Percentiles rank a stretch among this genome's conserved stretches.
These are phyloP conservation scores for Boletus sensibilis DNA, from an alignment of 768 basidiomycete genomes.

Conservation along the genomic window DNA sequence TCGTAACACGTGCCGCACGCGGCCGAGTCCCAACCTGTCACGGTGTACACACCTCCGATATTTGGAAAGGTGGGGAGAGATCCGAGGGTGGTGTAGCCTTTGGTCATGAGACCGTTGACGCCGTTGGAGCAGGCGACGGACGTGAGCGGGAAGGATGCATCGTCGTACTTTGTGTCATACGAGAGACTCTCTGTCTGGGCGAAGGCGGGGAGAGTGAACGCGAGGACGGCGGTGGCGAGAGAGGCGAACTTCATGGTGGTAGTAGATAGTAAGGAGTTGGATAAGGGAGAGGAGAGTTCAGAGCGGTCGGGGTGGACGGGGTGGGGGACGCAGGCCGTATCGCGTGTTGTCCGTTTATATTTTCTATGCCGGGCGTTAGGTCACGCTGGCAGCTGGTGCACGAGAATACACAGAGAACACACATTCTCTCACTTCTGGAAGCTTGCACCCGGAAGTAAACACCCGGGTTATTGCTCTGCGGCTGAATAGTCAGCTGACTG, in stretches of 20 bases:
- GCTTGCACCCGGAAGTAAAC: not conserved
- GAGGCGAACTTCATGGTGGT: slow-evolving; percentile 28
- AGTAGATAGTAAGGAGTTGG: not conserved
- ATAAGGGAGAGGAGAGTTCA: not conserved
- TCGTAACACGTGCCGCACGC: slow-evolving; percentile 36
- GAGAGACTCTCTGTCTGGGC: slow-evolving; percentile 20
- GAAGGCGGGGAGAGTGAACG: slow-evolving; percentile 18
- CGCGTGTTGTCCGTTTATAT: slow-evolving; percentile 15
- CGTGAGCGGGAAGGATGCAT: slow-evolving; percentile 15
- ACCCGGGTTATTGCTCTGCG: not conserved
- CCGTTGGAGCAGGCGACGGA: slow-evolving; percentile 36
- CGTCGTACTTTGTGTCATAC: slow-evolving; percentile 35
- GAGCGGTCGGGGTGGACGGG: not conserved
- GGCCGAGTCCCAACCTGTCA: slow-evolving; percentile 30
- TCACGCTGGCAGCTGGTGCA: not conserved
- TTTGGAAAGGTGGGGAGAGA: slow-evolving; percentile 32
- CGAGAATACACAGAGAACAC: not conserved
- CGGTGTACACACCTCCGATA: slow-evolving; percentile 35
- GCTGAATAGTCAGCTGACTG: slow-evolving; percentile 7
- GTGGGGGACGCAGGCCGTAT: not conserved
- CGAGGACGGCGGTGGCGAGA: slow-evolving; percentile 6
- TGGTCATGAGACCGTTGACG: slow-evolving; percentile 28
- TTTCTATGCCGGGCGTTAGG: not conserved
- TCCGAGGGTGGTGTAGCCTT: slow-evolving; percentile 35
- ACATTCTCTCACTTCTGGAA: not conserved